Percentiles rank a stretch among this genome's conserved stretches.
Evolutionary conservation across 305 asterid genomes (phyloP).

Genomic region (Stenogyne calaminthoides): DNA sequence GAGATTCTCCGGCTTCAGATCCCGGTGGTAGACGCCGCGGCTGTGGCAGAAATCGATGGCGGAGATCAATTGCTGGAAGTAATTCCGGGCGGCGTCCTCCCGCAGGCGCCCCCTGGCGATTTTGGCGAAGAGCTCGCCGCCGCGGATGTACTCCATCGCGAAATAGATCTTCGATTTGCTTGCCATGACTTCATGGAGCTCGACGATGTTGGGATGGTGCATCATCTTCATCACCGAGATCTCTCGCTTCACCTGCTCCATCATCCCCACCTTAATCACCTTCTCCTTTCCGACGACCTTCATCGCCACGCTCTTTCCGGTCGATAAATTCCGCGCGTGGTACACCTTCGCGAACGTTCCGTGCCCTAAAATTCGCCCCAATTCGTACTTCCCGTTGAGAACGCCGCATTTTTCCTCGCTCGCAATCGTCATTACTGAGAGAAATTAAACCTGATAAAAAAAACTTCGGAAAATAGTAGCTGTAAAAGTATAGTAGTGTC

Average conservation of each 20-base stretch:
- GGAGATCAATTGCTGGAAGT: slow-evolving; percentile 71
- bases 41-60: slow-evolving; percentile 79
- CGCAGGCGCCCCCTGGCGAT: slow-evolving; percentile 52
- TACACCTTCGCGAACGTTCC: slow-evolving; percentile 82
- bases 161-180: slow-evolving; percentile 66
- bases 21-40: slow-evolving; percentile 76
- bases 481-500: not conserved
- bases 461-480: not conserved
- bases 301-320: slow-evolving; percentile 71
- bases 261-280: slow-evolving; percentile 74
- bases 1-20: slow-evolving; percentile 69
- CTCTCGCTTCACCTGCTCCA: slow-evolving; percentile 82
- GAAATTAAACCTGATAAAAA: not conserved
- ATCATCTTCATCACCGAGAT: slow-evolving; percentile 76
- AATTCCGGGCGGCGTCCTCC: slow-evolving; percentile 60
- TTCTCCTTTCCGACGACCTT: slow-evolving; percentile 78
- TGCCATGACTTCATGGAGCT: slow-evolving; percentile 80
- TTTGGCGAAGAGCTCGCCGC: slow-evolving; percentile 64
- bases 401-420: slow-evolving; percentile 62
- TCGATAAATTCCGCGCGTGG: slow-evolving; percentile 48
- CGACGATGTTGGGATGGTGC: slow-evolving; percentile 68
- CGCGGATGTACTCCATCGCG: slow-evolving; percentile 70
- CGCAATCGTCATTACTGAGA: slow-evolving; percentile 33
- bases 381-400: slow-evolving; percentile 70
- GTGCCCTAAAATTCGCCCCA: slow-evolving; percentile 66